phyloP scores from a whole-genome alignment of 192 early-diverging fungal species.

The Irineochytrium annulatum region DNA sequence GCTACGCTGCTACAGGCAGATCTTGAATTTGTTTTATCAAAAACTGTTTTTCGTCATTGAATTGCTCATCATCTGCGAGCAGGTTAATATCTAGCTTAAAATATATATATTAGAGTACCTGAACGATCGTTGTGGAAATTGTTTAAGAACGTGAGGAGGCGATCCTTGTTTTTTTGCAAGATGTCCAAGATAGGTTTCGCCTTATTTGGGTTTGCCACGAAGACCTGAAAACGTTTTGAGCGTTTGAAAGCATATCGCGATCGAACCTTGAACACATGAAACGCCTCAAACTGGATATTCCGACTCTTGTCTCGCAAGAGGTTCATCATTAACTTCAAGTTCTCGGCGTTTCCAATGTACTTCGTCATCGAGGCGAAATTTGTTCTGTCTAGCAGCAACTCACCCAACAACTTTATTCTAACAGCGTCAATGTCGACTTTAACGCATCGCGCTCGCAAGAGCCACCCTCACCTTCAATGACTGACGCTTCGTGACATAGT shows the following conservation, averaged over 20 bases:
- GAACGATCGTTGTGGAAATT: constrained; percentile 95
- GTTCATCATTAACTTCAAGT: constrained; percentile 98
- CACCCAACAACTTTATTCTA: constrained; percentile 76
- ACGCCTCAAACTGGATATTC: constrained; percentile 99
- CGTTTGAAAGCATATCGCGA: not conserved
- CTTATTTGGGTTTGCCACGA: constrained; percentile 98
- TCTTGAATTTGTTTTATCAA: constrained; percentile 82
- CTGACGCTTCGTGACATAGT: constrained; percentile 98
- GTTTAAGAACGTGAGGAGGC: constrained; percentile 77
- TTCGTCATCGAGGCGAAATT: constrained; percentile 94
- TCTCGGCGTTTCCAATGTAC: constrained; percentile 87
- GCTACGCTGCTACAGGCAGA: no score
- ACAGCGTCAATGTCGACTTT: not conserved
- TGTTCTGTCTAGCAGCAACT: constrained; percentile 91
- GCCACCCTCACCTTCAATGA: constrained; percentile 86
- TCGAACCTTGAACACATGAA: constrained; percentile 98
- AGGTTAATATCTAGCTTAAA: not conserved
- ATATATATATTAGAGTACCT: constrained; percentile 50
- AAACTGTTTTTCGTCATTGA: constrained; percentile 97
- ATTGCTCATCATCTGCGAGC: constrained; percentile 91
- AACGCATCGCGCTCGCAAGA: not conserved
- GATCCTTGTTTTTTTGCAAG: constrained; percentile 86
- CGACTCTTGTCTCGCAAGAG: constrained; percentile 88
- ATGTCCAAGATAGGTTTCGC: constrained; percentile 89
- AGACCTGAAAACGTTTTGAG: constrained; percentile 56